phyloP scores from a whole-genome alignment of 2,329 filamentous ascomycete species.

The Polychaeton citri region DNA sequence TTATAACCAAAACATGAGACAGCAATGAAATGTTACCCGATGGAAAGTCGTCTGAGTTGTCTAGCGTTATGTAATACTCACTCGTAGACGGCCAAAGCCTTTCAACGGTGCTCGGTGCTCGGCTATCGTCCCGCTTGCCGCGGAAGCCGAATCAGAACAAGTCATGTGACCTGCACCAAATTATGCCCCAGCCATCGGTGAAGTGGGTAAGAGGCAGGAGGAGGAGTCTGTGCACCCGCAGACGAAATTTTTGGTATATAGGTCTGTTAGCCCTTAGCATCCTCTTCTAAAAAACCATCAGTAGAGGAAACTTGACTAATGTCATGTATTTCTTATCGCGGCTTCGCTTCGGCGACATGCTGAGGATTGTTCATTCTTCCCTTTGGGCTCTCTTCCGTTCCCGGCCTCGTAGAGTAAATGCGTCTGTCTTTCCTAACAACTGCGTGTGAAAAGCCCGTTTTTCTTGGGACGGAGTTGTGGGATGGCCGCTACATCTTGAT shows the following conservation, averaged over 20 bases:
- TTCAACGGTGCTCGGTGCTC: no score
- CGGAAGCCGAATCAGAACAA: no score
- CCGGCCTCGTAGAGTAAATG: background rate
- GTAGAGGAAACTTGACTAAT: slow-evolving; percentile 1
- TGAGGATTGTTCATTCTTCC: background rate
- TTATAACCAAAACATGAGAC: no score
- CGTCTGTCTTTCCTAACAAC: background rate
- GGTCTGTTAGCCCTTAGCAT: background rate
- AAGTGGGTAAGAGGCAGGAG: no score
- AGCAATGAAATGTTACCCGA: no score
- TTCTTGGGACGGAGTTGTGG: background rate
- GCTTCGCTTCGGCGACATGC: background rate
- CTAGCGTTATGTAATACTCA: no score
- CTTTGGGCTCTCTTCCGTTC: background rate
- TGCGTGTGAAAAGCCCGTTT: background rate
- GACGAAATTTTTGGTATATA: background rate
- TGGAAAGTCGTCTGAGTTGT: no score
- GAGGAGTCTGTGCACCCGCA: background rate
- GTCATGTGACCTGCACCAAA: no score
- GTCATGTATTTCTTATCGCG: slow-evolving; percentile 1
- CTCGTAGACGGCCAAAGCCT: no score
- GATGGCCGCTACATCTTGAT: background rate
- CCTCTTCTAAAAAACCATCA: background rate
- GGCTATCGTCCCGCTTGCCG: no score
- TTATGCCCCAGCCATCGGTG: no score